These are phyloP conservation scores for Trypanosoma rangeli DNA, from an alignment of 208 protist genomes.

Conservation along the genomic window DNA sequence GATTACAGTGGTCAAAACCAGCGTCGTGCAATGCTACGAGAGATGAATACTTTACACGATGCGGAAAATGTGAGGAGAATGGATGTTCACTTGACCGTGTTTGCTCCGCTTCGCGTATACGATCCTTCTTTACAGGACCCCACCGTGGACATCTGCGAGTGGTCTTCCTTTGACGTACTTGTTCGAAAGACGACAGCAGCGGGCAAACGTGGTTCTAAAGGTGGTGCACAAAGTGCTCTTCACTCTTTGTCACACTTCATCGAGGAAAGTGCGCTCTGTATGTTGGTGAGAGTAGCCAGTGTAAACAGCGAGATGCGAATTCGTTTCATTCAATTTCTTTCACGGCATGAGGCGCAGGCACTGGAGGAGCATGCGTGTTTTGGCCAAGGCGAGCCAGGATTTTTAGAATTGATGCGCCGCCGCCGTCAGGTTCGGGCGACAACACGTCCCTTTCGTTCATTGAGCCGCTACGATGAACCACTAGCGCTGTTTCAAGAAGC, in stretches of 20 bases:
- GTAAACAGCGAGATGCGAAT: constrained; percentile 82
- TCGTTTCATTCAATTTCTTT: constrained; percentile 67
- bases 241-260: constrained; percentile 30
- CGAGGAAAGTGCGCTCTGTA: constrained; percentile 47
- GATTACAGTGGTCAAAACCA: constrained; percentile 10
- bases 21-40: neutral
- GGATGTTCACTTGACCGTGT: constrained; percentile 48
- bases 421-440: neutral
- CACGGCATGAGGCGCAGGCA: constrained; percentile 42
- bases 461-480: constrained; percentile 20
- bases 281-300: constrained; percentile 70
- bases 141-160: constrained; percentile 65
- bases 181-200: constrained; percentile 45
- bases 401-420: constrained; percentile 45
- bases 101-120: constrained; percentile 70
- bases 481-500: neutral
- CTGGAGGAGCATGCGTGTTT: constrained; percentile 62
- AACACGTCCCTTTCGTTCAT: neutral
- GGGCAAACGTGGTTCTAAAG: neutral
- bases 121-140: constrained; percentile 66
- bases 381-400: constrained; percentile 57
- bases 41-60: neutral
- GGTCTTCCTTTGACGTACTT: constrained; percentile 70
- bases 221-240: constrained; percentile 6
- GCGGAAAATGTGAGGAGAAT: constrained; percentile 27